Conservation (phyloP, 768 basidiomycete genomes). For the Termitomyces sp. region DNA sequence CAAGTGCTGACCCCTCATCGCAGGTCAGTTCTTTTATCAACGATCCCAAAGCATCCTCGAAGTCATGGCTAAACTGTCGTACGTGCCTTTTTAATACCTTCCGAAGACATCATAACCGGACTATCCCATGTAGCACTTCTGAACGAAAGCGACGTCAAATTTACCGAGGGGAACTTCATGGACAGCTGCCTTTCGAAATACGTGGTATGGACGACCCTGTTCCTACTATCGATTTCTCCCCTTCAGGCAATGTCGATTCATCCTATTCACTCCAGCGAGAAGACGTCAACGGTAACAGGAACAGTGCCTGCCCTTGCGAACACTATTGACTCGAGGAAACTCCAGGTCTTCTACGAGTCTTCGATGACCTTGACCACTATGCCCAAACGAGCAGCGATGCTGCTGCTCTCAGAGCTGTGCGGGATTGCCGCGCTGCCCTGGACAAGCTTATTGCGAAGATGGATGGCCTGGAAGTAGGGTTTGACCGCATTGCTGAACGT, state of each 20-base stretch:
- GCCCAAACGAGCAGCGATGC: constrained; percentile 39
- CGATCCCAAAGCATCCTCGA: constrained; percentile 78
- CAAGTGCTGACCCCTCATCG: background rate
- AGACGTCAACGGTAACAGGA: constrained; percentile 64
- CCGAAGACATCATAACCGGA: constrained; percentile 1
- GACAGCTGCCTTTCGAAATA: constrained; percentile 83
- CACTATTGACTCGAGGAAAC: constrained; percentile 10
- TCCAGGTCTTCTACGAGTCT: constrained; percentile 51
- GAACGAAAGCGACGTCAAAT: constrained; percentile 81
- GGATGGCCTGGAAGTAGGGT: constrained; percentile 73
- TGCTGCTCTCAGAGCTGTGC: constrained; percentile 48
- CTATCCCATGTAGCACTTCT: constrained; percentile 44
- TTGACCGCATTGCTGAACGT: constrained; percentile 83
- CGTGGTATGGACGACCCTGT: constrained; percentile 77
- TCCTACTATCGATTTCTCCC: constrained; percentile 75
- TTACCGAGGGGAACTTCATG: constrained; percentile 81
- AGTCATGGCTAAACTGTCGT: constrained; percentile 86
- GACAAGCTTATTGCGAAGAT: constrained; percentile 71
- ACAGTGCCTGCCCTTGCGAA: constrained; percentile 12
- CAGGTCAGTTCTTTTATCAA: constrained; percentile 77
- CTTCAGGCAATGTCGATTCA: constrained; percentile 55
- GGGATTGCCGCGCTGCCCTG: constrained; percentile 54
- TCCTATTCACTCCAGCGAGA: constrained; percentile 62
- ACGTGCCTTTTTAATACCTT: constrained; percentile 22
- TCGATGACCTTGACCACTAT: constrained; percentile 63